Evolutionary conservation across 2,329 filamentous ascomycete species (phyloP), one percentile per base, ranked within the genome.

Genomic region (Trichoderma aggressivum): DNA sequence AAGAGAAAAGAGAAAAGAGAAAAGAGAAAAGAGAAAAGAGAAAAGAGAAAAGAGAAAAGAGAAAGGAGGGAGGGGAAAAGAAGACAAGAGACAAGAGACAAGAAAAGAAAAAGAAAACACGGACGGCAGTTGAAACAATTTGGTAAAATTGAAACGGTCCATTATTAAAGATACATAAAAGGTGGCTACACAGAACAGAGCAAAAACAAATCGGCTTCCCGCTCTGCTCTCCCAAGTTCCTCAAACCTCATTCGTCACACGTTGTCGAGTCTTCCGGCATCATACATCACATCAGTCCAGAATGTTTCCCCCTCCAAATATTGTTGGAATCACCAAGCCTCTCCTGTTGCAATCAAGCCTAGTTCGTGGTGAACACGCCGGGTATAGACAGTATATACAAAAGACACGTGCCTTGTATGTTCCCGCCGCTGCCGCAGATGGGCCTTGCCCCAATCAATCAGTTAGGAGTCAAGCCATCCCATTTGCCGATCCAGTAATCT

Each of bases 321-420:
- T 18, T 56, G 32, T 62, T 30, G 28, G n/a, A 60, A 56, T 63
- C 43, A 28, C 43, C 59, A 70, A 65, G n/a, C 59, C 68, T 8
- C 53, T 58, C 12, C 26, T 65, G 36, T 24, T 65, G 24, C 53
- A 64, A 70, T 65, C 59, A 70, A 59, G 53, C 53, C 47, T 60
- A 59, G 24, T 62, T 58, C 47, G 26, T 24, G 53, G 50, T 59
- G 60, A 65, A 65, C 60, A 58, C 30, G 61, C 34, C 60, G 34
- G 60, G 61, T 64, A 70, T 64, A 64, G 68, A 70, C 68, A 64
- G 59, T 72, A 72, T 72, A 72, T 70, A 72, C 69, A 71, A 71
- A 71, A 61, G 70, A 71, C 70, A 68, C 28, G 39, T 68, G 70
- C 55, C 63, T 68, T 36, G 50, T 71, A 70, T 65, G 68, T 50